Evolutionary conservation across 768 basidiomycete species (phyloP).

Genomic region (Erythrobasidium yunnanense): DNA sequence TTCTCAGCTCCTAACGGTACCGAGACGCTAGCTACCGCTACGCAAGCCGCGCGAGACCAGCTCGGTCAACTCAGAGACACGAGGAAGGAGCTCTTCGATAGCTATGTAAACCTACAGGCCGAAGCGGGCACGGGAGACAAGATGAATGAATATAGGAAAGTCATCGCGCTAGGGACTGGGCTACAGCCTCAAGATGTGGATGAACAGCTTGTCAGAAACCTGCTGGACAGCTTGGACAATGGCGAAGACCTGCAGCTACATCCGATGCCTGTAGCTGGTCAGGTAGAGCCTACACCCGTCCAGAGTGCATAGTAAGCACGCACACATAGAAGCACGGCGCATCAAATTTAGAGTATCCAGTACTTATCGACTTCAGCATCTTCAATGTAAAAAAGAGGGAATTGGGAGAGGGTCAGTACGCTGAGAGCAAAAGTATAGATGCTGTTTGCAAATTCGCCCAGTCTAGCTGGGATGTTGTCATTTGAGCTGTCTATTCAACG

Average conservation of each 20-base stretch:
- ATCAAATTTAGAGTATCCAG: too few species aligned
- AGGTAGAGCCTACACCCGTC: not conserved
- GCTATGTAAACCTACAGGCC: constrained; percentile 67
- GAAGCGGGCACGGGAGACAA: constrained; percentile 80
- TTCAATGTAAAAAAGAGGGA: too few species aligned
- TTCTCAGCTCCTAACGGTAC: constrained; percentile 51
- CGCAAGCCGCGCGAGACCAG: constrained; percentile 56
- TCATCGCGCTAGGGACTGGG: constrained; percentile 84
- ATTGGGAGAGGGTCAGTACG: too few species aligned
- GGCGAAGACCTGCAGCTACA: constrained; percentile 3
- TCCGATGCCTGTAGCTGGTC: not conserved
- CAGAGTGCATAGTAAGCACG: too few species aligned
- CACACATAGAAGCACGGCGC: too few species aligned
- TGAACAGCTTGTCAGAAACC: constrained; percentile 59
- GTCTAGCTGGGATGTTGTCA: too few species aligned
- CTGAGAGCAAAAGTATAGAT: too few species aligned
- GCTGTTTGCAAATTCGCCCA: too few species aligned
- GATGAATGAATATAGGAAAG: constrained; percentile 74
- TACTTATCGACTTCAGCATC: too few species aligned
- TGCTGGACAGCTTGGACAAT: constrained; percentile 52
- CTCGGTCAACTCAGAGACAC: constrained; percentile 56
- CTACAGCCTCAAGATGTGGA: constrained; percentile 83
- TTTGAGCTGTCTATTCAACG: too few species aligned
- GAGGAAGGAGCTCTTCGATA: constrained; percentile 61
- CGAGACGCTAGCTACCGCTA: constrained; percentile 50